These are phyloP conservation scores for Baeospora myosura DNA, from an alignment of 1,284 basidiomycete species.

Conservation along the genomic window DNA sequence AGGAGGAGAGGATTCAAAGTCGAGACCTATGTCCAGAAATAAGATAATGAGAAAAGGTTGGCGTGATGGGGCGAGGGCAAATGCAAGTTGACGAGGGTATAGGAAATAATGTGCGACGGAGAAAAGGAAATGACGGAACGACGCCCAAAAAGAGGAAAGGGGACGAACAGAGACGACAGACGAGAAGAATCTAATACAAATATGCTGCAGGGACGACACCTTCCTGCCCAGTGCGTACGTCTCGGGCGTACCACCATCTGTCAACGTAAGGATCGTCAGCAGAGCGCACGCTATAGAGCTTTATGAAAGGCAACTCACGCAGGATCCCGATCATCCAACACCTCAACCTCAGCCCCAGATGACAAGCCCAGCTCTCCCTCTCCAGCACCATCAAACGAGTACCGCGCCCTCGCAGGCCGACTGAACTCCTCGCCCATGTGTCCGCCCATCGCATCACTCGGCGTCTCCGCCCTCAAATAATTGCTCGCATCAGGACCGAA, in stretches of 20 bases:
- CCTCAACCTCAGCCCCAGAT: slow-evolving; percentile 66
- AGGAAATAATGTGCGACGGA: too few relatives aligned
- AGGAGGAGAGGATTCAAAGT: too few relatives aligned
- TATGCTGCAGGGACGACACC: slow-evolving; percentile 88
- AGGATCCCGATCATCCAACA: slow-evolving; percentile 72
- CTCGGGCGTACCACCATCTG: slow-evolving; percentile 90
- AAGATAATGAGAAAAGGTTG: too few relatives aligned
- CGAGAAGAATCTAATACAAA: slow-evolving; percentile 53
- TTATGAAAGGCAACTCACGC: slow-evolving; percentile 47
- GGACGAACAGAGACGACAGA: slow-evolving; percentile 24
- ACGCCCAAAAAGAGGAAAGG: slow-evolving; percentile 16
- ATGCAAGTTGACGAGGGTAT: slow-evolving; percentile 2
- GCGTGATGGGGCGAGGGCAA: neutral
- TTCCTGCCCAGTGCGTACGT: slow-evolving; percentile 69
- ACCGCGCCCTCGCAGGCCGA: slow-evolving; percentile 69
- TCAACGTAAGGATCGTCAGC: slow-evolving; percentile 12
- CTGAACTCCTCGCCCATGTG: slow-evolving; percentile 60
- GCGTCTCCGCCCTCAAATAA: slow-evolving; percentile 70
- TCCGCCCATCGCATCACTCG: slow-evolving; percentile 63
- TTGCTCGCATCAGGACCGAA: slow-evolving; percentile 69
- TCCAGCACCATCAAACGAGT: slow-evolving; percentile 70
- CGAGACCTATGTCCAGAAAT: too few relatives aligned
- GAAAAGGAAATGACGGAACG: too few relatives aligned
- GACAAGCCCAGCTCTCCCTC: slow-evolving; percentile 69
- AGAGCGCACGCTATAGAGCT: neutral